These are phyloP conservation scores for Ascochyta fabae DNA, from an alignment of 2,329 filamentous ascomycete species.

Conservation along the genomic window DNA sequence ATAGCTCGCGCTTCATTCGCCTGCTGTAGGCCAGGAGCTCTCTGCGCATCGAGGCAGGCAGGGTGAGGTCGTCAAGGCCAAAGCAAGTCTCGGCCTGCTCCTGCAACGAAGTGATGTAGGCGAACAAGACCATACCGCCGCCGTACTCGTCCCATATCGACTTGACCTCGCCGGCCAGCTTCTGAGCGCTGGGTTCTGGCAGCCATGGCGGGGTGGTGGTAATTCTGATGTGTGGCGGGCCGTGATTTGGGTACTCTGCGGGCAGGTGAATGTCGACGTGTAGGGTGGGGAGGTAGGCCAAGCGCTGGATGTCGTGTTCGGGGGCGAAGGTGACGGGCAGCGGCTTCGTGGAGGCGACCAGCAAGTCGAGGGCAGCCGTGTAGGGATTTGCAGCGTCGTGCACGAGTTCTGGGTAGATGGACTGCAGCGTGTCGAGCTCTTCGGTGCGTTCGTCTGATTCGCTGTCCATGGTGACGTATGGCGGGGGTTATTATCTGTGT, in stretches of 20 bases:
- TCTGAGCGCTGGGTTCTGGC: constrained; percentile 51
- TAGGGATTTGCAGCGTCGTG: constrained; percentile 53
- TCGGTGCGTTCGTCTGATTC: constrained; percentile 64
- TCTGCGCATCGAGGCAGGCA: constrained; percentile 64
- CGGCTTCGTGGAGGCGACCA: constrained; percentile 61
- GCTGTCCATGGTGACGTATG: constrained; percentile 34
- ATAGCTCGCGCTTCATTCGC: constrained; percentile 73
- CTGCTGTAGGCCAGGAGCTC: constrained; percentile 80
- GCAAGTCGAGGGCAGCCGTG: constrained; percentile 61
- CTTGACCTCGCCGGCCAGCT: constrained; percentile 56
- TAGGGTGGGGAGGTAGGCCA: constrained; percentile 65
- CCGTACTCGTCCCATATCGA: constrained; percentile 67
- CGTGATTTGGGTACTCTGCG: constrained; percentile 61
- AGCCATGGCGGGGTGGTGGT: constrained; percentile 62
- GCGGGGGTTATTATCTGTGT: too few species aligned
- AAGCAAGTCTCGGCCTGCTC: constrained; percentile 64
- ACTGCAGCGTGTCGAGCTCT: constrained; percentile 65
- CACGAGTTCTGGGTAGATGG: constrained; percentile 68
- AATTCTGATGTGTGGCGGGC: constrained; percentile 59
- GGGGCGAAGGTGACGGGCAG: constrained; percentile 46
- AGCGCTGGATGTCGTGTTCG: constrained; percentile 50
- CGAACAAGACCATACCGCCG: constrained; percentile 62
- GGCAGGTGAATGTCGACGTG: constrained; percentile 61
- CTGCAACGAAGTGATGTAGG: constrained; percentile 67
- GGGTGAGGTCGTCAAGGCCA: constrained; percentile 56